Percentiles rank a stretch among this genome's conserved stretches.
These are phyloP conservation scores for Echeveria elegans DNA, from an alignment of 164 flowering plant genomes.

Conservation along the genomic window DNA sequence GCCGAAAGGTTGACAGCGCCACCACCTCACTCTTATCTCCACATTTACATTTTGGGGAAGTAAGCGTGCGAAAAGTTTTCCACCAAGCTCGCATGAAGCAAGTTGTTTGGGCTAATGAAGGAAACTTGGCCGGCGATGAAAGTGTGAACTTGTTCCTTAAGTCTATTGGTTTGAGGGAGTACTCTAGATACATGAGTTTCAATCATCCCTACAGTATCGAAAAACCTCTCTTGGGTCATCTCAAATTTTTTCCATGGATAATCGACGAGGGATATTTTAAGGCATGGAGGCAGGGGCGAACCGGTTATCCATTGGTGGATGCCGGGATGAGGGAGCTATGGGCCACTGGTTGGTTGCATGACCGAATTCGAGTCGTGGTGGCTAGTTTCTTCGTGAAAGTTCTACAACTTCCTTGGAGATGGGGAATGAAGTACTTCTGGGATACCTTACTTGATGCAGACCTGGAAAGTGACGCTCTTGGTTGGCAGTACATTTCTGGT, in stretches of 20 bases:
- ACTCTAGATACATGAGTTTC: conserved; percentile 87
- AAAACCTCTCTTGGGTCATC: conserved; percentile 89
- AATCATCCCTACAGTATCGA: conserved; percentile 91
- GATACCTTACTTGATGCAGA: conserved; percentile 98
- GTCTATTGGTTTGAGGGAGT: conserved; percentile 90
- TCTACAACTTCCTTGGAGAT: conserved; percentile 92
- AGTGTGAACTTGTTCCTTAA: conserved; percentile 91
- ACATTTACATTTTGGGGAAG: conserved; percentile 94
- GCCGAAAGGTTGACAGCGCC: conserved; percentile 87
- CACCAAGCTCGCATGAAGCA: conserved; percentile 89
- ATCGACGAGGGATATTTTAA: conserved; percentile 72
- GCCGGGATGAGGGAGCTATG: conserved; percentile 99
- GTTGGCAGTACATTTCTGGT: conserved; percentile 97
- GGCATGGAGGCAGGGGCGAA: conserved; percentile 95
- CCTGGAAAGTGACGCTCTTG: conserved; percentile 95
- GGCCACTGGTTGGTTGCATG: conserved; percentile 98
- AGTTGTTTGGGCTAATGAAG: conserved; percentile 91
- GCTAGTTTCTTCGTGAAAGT: conserved; percentile 97
- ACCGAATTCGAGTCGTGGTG: conserved; percentile 87
- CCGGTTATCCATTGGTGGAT: conserved; percentile 95
- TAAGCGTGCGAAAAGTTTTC: conserved; percentile 83
- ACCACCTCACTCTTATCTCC: conserved; percentile 95
- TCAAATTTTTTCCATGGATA: conserved; percentile 87
- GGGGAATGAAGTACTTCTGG: conserved; percentile 99
- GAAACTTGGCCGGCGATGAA: conserved; percentile 82